Base-by-base conservation (phyloP, 2,329 filamentous ascomycete genomes). In the Coccinonectria pachysandricola region DNA sequence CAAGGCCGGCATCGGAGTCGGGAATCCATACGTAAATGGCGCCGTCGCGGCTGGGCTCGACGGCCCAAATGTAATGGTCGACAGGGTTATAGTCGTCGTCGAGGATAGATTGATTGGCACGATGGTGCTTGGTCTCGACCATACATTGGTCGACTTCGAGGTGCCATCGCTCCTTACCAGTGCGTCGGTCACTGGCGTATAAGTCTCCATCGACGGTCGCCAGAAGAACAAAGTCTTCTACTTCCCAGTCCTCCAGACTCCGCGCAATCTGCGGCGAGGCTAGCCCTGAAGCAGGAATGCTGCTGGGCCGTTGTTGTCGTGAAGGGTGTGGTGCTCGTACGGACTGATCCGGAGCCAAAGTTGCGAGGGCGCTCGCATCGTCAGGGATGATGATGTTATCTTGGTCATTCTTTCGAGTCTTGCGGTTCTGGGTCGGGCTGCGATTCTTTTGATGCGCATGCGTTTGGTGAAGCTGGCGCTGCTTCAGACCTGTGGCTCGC, bases 221-320 rank as follows among this genome's bases (percentile, higher is more conserved):
- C 81, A 98, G 70, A 68, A 98, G 84, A 65, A 96, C 83, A 74
- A 95, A 93, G 69, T 96, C 87, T 83, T 96, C 88, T 64, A 95
- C 87, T 81, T 95, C 85, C 88, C 88, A 96, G 65, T 95, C 88
- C 74, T 87, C 80, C 73, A 96, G 70, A 70, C 80, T 92, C 76
- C 88, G 87, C 87, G 86, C 88, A 80, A 71, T 69, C 56, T 83
- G 79, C 79, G 79, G 81, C 81, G 82, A 78, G 65, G 79, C 72
- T 59, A 81, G 67, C 48, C 75, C 76, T 56, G 69, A 67, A 56
- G 68, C 54, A 40, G 57, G 59, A 53, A 68, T 70, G 61, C 70
- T 72, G 54, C 66, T 64, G 52, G 64, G 54, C 54, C 52, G 49
- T 41, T 51, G 51, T 50, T 52, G 62, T 75, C 73, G 69, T 75